A percentile compares a stretch with the other conserved stretches of the same genome.
Evolutionary conservation across 805 yeast genomes (phyloP).

Genomic region (Barnettozyma siamensis): DNA sequence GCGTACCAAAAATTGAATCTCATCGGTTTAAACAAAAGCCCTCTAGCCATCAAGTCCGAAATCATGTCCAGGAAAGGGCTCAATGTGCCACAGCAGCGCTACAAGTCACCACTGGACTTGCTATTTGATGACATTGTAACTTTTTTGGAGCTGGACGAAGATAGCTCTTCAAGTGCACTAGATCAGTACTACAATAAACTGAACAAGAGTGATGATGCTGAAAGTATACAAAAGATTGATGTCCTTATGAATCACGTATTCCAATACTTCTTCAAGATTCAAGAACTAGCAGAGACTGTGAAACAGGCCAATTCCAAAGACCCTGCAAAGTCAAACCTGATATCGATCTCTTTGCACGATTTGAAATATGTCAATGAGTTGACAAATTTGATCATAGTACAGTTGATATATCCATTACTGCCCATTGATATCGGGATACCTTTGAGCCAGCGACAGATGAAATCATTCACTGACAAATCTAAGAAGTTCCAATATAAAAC

Average conservation of each 20-base stretch:
- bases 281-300: slow-evolving; percentile 10
- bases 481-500: slow-evolving; percentile 16
- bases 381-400: slow-evolving; percentile 57
- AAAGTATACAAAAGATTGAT: neutral
- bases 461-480: slow-evolving; percentile 34
- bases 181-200: slow-evolving; percentile 7
- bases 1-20: too few species aligned
- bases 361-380: slow-evolving; percentile 67
- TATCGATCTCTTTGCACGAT: slow-evolving; percentile 78
- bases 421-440: slow-evolving; percentile 59
- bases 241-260: slow-evolving; percentile 9
- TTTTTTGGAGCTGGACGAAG: slow-evolving; percentile 19
- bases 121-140: slow-evolving; percentile 23
- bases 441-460: slow-evolving; percentile 50
- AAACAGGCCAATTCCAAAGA: slow-evolving; percentile 5
- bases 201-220: slow-evolving; percentile 1
- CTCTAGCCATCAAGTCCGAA: too few species aligned
- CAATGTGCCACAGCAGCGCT: slow-evolving; percentile 27
- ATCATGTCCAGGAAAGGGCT: slow-evolving; percentile 22
- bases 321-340: slow-evolving; percentile 20
- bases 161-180: slow-evolving; percentile 8
- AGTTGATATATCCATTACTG: slow-evolving; percentile 65
- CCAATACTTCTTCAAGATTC: slow-evolving; percentile 12
- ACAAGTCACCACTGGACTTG: slow-evolving; percentile 29
- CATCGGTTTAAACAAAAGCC: too few species aligned